Evolutionary conservation across 2,329 filamentous ascomycete genomes (phyloP), one percentile per base, ranked within the genome.

Genomic region (Colletotrichum sp.): DNA sequence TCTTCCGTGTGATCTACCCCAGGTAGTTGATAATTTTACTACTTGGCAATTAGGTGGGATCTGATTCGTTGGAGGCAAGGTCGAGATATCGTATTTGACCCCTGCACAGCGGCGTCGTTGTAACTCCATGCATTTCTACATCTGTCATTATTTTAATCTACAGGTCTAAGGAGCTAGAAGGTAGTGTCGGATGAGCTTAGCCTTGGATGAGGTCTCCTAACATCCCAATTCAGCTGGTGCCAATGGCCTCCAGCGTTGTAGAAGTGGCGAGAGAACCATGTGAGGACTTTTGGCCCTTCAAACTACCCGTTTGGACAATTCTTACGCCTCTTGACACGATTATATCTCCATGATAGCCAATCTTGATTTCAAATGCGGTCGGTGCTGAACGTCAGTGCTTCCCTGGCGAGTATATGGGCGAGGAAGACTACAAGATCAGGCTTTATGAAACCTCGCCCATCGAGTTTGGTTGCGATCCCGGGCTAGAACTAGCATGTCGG

Each of bases 371-470:
- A 59, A 59, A 2, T 1, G 24, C 13, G 21, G 24, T 12, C 24
- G 21, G 1, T 5, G 6, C 0, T 59, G 24, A 10, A 28, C 26
- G 21, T 0, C 55, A 21, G 13, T 13, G 15, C 55, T 2, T 18
- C 7, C 13, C 24, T 12, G 5, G 0, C 55, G 21, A 18, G 55
- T 28, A 0, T 18, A 59, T 10, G 55, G 8, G 26, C 21, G 55
- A 8, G 4, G 24, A 28, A 59, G 21, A 59, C 55, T 26, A 0
- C 21, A 2, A 18, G 0, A 28, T 3, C 0, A 26, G 15, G 13
- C 55, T 7, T n/a, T 18, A 10, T 26, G 0, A 59, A 18, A 8
- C 55, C 55, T 1, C 1, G 24, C 55, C 21, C 0, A 16, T 59
- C n/a, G 5, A 59, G 0, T 8, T 59, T 10, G 10, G 55, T 24